Base-by-base conservation (phyloP, 2,329 filamentous ascomycete species). In the Fusarium redolens region DNA sequence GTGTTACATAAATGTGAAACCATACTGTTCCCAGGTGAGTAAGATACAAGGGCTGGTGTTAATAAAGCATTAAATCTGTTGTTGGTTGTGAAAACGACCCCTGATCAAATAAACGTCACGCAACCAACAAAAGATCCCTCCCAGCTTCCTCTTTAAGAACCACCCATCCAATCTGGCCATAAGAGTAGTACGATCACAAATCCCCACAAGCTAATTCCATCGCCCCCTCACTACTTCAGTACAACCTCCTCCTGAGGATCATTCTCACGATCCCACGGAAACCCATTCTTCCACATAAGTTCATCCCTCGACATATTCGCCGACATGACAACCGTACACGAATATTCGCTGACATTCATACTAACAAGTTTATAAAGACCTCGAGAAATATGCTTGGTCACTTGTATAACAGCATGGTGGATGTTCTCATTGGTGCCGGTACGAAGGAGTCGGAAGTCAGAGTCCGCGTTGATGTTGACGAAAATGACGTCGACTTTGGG, bases 341-440 rank as follows among this genome's bases (percentile, higher is more conserved):
- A 60, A 9, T 41, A 60, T 6, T 52, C 45, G n/a, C 57, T 60
- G 4, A 41, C 45, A 18, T 52, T 60, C 45, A 60, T 60, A 15
- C 57, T 60, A 5, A 41, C 18, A 4, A 60, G 31, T 9, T n/a
- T 13, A 11, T 62, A 57, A 17, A 57, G 41, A 3, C 51, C 41
- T 1, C 51, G 41, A 17, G 51, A 25, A 1, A 57, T 57, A 9
- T 62, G 41, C 14, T 62, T 62, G 1, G 59, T 62, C 5, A 57
- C 41, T 18, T 62, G 41, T 7, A 25, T 40, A 7, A 62, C 41
- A 3, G 17, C 59, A 4, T 62, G 33, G 13, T 57, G 17, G 17
- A 62, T 9, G 31, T 57, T 13, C 14, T 58, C 28, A 7, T 55
- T 55, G 14, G 28, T 55, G 2, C 51, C 37, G 4, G 51, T 55